Evolutionary conservation across 2,329 filamentous ascomycete genomes (phyloP).

Genomic region (Neonectria magnoliae): DNA sequence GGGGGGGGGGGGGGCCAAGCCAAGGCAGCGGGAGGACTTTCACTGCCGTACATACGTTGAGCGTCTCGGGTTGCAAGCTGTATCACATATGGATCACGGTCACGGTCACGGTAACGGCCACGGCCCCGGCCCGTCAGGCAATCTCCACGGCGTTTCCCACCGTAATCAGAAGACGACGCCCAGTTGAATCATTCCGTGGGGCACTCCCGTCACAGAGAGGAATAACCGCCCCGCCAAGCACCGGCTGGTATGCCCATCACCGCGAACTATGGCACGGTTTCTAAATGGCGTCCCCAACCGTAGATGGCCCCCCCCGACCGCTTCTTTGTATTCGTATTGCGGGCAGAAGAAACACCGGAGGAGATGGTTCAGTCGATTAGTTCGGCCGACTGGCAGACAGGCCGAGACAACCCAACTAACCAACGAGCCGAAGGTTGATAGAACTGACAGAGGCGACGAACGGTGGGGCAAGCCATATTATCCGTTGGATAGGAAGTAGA

Average conservation of each 20-base stretch:
- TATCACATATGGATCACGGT: slow-evolving; percentile 1
- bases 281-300: background rate
- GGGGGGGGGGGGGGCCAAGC: slow-evolving; percentile 5
- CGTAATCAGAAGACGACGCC: slow-evolving; percentile 12
- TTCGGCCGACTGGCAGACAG: background rate
- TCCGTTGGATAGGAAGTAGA: background rate
- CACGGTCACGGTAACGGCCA: background rate
- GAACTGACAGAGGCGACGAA: slow-evolving; percentile 7
- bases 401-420: background rate
- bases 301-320: background rate
- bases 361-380: background rate
- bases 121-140: slow-evolving; percentile 13
- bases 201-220: background rate
- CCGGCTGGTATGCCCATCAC: slow-evolving; percentile 4
- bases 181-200: slow-evolving; percentile 8
- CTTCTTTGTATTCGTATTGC: background rate
- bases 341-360: background rate
- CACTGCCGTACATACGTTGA: slow-evolving; percentile 15
- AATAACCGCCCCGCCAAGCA: slow-evolving; percentile 20
- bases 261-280: background rate
- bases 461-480: background rate
- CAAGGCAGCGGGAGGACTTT: background rate
- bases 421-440: background rate
- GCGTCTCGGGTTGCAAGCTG: slow-evolving; percentile 10
- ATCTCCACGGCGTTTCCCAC: slow-evolving; percentile 5